phyloP scores from a whole-genome alignment of 768 basidiomycete species.

The Macrocybe gigantea region DNA sequence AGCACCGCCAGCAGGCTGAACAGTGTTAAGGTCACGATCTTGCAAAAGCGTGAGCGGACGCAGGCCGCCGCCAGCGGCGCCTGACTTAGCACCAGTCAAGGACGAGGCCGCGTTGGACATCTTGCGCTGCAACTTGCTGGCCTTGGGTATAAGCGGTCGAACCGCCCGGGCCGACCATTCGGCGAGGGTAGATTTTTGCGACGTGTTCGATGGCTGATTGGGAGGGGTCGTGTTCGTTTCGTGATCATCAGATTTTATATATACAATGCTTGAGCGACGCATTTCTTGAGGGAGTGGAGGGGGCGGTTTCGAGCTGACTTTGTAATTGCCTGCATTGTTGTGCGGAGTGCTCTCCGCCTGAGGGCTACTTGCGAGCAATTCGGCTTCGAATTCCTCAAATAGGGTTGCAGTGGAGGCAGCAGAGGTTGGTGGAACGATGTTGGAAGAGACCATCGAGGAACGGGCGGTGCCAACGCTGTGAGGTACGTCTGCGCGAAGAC shows the following conservation, averaged over 20 bases:
- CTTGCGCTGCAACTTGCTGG: conserved; percentile 42
- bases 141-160: conserved; percentile 48
- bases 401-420: conserved; percentile 58
- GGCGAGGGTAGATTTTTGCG: conserved; percentile 31
- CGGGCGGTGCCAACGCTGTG: conserved; percentile 44
- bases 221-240: conserved; percentile 15
- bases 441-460: conserved; percentile 34
- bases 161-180: conserved; percentile 47
- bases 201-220: conserved; percentile 19
- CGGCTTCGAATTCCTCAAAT: conserved; percentile 49
- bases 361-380: conserved; percentile 34
- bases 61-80: conserved; percentile 41
- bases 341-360: conserved; percentile 63
- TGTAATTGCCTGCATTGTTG: conserved; percentile 33
- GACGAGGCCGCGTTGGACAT: conserved; percentile 21
- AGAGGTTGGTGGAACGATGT: conserved; percentile 34
- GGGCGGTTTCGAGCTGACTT: conserved; percentile 22
- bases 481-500: conserved; percentile 47
- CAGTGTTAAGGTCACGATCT: conserved; percentile 43
- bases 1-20: conserved; percentile 9
- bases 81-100: conserved; percentile 24
- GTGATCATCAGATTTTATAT: conserved; percentile 55
- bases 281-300: conserved; percentile 26
- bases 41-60: conserved; percentile 60
- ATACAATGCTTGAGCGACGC: conserved; percentile 57